Percentiles rank a stretch among this genome's conserved stretches.
Evolutionary conservation across 176 grass and related monocot species (phyloP).

Genomic region (Poa annua): DNA sequence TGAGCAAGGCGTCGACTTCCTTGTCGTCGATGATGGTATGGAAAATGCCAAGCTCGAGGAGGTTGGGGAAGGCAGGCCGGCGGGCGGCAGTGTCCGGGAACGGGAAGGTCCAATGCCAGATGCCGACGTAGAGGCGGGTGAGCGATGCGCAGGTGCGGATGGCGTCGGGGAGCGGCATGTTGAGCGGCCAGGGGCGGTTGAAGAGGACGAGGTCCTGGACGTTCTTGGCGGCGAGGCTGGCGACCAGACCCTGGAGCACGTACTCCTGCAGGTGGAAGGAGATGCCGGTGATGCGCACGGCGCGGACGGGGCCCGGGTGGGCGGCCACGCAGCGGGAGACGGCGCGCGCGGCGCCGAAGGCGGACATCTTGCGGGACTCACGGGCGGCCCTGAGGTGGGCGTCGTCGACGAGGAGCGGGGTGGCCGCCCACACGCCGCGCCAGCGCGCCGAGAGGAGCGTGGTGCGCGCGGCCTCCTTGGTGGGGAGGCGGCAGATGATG

Average conservation of each 20-base stretch:
- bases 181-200: conserved; percentile 44
- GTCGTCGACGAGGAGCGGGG: conserved; percentile 19
- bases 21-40: conserved; percentile 3
- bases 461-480: conserved; percentile 16
- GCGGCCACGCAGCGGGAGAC: conserved; percentile 34
- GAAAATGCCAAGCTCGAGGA: conserved; percentile 41
- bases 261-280: conserved; percentile 37
- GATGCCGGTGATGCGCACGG: conserved; percentile 34
- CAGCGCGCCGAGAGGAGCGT: neutral
- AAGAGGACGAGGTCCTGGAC: conserved; percentile 47
- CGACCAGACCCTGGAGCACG: conserved; percentile 21
- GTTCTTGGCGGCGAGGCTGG: conserved; percentile 38
- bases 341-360: neutral
- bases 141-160: conserved; percentile 42
- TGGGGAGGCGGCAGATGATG: conserved; percentile 22
- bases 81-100: neutral
- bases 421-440: neutral
- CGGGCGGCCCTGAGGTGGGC: neutral
- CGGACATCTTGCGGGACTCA: neutral
- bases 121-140: conserved; percentile 39
- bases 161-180: conserved; percentile 43
- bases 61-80: conserved; percentile 19
- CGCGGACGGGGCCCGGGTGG: conserved; percentile 40
- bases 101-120: neutral
- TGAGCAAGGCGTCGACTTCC: conserved; percentile 23